Evolutionary conservation across 768 basidiomycete species (phyloP), one percentile per base, ranked within the genome.

Genomic region (Psilocybe subaeruginosa): DNA sequence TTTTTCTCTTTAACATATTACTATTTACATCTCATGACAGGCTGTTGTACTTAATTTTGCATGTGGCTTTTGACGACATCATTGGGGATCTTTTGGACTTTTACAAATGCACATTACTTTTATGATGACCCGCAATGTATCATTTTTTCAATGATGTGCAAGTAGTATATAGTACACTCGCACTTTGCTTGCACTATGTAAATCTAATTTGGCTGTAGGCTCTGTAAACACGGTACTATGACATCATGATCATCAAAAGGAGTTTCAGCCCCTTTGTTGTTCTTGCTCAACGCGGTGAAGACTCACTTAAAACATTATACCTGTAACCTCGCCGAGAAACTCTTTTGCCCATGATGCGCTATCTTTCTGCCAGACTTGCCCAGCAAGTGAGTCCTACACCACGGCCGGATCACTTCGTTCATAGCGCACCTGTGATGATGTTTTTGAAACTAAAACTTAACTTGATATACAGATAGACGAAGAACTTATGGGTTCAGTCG

Each of bases 401-500:
- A 23, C 23, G 23, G 23, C 23, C 23, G 23, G 23, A 23, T 23
- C 23, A 23, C 23, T 23, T 23, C 23, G 23, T 23, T 23, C 23
- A 23, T 23, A 23, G 23, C 23, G 23, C 23, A 23, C 23, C 23
- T 23, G 31, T 23, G 37, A 14, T 48, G 17, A 45, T 29, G 12
- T 1, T 23, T 46, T 19, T 16, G 14, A 31, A 27, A 27, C 46
- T 4, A 7, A 35, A 35, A 35, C 23, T 17, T 45, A n/a, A 27
- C 53, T 9, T 66, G 8, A 16, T n/a, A 16, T 27, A 9, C 45
- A 95, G 92, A 96, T 99, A 55, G 97, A 99, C 69, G 90, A 93
- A 69, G 93, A 97, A 70, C 86, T 99, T 51, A 98, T 99, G 97
- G 87, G 82, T 64, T 62, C 83, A 2, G 77, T 81, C n/a, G 95